Evolutionary conservation across 306 rosid species (phyloP), one percentile per base, ranked within the genome.

Genomic region (Fagus sylvatica): DNA sequence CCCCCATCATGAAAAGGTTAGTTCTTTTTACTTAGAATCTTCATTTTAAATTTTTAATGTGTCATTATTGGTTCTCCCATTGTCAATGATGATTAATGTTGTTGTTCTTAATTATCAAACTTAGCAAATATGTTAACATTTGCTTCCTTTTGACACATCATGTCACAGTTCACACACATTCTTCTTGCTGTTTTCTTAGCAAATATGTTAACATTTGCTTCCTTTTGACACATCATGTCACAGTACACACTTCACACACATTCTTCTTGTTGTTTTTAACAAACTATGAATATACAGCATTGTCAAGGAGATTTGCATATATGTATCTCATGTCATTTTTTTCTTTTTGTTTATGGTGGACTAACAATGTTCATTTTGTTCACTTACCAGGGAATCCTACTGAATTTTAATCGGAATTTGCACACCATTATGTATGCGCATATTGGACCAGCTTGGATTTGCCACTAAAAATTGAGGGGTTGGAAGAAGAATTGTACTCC

Each of bases 1-100:
- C 93, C 90, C 48, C 80, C 90, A 10, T 71, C 84, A 0, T 75
- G 85, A 48, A 2, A 48, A 73, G 85, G 92, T 89, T 37, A 62
- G 74, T 4, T 28, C 28, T 68, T 39, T 40, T 32, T n/a, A 65
- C 2, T 6, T 33, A 71, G 11, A 43, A 77, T 46, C 48, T 72
- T 76, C 28, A 22, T 5, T 42, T 2, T 16, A 10, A 7, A 22
- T 22, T 22, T 2, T 57, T 57, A 46, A 10, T 2, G 15, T 46
- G 51, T 46, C 51, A 22, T 22, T 22, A 22, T 22, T 22, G 28
- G 28, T 22, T 22, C 28, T 22, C 28, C 28, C 28, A 22, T 22
- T 22, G 28, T 22, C 28, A 22, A 22, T 22, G 28, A 22, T 22
- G 28, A 22, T 22, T 22, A 22, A 22, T 22, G 28, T 22, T 22